Conservation (phyloP, 2,329 filamentous ascomycete species). For the Sarocladium kiliense region DNA sequence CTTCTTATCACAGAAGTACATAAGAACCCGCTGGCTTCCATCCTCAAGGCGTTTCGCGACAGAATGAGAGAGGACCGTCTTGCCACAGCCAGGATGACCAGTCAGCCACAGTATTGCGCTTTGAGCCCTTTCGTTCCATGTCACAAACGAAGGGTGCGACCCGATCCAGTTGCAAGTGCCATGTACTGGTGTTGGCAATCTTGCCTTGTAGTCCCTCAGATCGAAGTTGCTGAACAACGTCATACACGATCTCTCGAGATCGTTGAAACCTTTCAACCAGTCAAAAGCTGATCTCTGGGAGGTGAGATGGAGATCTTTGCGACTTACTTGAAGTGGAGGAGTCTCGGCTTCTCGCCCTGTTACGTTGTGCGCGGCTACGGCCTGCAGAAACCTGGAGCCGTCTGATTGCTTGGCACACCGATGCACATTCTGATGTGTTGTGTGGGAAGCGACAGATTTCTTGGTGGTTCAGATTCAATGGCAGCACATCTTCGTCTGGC, state of each 20-base stretch:
- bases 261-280: slow-evolving; percentile 22
- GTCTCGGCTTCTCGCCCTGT: background rate
- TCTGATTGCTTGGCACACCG: background rate
- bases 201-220: slow-evolving; percentile 22
- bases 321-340: background rate
- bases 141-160: slow-evolving; percentile 20
- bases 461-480: background rate
- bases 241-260: slow-evolving; percentile 26
- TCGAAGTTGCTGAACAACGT: slow-evolving; percentile 24
- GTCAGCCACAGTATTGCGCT: slow-evolving; percentile 30
- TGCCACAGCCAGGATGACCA: slow-evolving; percentile 30
- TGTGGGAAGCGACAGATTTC: background rate
- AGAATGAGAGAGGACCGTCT: slow-evolving; percentile 29
- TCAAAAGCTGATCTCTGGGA: too few relatives aligned
- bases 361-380: background rate
- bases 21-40: slow-evolving; percentile 16
- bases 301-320: too few relatives aligned
- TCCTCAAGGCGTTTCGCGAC: slow-evolving; percentile 23
- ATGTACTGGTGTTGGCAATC: slow-evolving; percentile 22
- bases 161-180: slow-evolving; percentile 33
- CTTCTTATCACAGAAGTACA: slow-evolving; percentile 31
- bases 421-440: background rate
- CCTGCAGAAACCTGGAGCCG: background rate
- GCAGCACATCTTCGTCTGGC: background rate
- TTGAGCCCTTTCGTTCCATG: slow-evolving; percentile 23